A percentile compares a stretch with the other conserved stretches of the same genome.
Conservation (phyloP, 805 yeast genomes). For the Martiniozyma abietophila region DNA sequence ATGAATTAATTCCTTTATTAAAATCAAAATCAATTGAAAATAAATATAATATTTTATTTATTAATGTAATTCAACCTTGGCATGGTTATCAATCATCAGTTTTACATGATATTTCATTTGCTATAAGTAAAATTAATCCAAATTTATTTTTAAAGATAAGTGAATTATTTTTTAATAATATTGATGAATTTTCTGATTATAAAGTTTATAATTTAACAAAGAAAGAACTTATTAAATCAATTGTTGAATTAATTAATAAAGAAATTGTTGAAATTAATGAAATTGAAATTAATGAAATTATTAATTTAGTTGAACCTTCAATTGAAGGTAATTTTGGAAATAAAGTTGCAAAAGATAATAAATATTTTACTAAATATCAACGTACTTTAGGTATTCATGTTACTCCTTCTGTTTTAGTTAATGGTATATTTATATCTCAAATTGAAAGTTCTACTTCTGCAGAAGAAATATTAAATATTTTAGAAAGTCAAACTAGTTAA, state of each 20-base stretch:
- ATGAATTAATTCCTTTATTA: constrained; percentile 44
- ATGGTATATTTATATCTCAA: constrained; percentile 51
- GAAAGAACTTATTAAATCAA: constrained; percentile 42
- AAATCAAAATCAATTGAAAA: constrained; percentile 33
- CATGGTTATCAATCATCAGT: constrained; percentile 59
- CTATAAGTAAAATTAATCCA: constrained; percentile 52
- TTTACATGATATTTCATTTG: constrained; percentile 64
- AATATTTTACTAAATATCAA: constrained; percentile 62
- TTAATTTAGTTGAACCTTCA: constrained; percentile 11
- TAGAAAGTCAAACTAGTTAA: constrained; percentile 22
- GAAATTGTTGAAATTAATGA: constrained; percentile 41
- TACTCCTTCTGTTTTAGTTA: constrained; percentile 70
- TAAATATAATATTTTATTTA: constrained; percentile 50
- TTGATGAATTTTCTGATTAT: constrained; percentile 51
- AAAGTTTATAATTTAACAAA: constrained; percentile 46
- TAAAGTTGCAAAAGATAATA: constrained; percentile 49
- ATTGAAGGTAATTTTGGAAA: constrained; percentile 47
- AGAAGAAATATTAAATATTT: constrained; percentile 33
- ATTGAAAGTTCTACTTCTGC: constrained; percentile 56
- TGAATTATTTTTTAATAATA: constrained; percentile 44
- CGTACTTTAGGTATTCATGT: constrained; percentile 76
- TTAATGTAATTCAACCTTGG: constrained; percentile 86
- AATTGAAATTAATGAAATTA: constrained; percentile 21
- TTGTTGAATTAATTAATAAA: constrained; percentile 42
- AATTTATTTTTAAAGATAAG: constrained; percentile 49